Conservation (phyloP, 768 basidiomycete genomes). For the Xerocomellus amylosporus region DNA sequence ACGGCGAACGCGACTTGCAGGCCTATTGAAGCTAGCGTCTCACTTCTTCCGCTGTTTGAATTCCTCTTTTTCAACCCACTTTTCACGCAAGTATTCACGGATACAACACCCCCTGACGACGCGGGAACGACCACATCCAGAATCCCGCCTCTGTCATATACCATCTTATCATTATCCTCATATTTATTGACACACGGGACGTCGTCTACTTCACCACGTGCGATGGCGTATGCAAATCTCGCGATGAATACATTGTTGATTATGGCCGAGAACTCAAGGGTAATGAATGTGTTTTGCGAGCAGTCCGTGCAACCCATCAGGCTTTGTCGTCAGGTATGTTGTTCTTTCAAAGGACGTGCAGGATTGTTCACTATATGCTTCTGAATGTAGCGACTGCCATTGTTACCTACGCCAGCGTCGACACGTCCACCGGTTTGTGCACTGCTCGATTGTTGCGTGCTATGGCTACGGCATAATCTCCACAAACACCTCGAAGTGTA, state of each 20-base stretch:
- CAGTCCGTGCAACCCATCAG: constrained; percentile 43
- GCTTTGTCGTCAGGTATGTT: constrained; percentile 61
- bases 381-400: constrained; percentile 46
- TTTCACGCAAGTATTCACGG: constrained; percentile 49
- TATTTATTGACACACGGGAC: constrained; percentile 69
- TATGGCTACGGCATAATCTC: constrained; percentile 71
- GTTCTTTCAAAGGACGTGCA: background rate
- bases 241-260: constrained; percentile 52
- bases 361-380: background rate
- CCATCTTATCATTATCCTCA: constrained; percentile 56
- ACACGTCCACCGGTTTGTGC: constrained; percentile 52
- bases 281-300: constrained; percentile 46
- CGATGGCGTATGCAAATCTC: constrained; percentile 60
- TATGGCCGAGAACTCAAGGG: constrained; percentile 47
- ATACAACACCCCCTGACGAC: constrained; percentile 31
- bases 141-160: constrained; percentile 42
- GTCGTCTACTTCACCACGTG: constrained; percentile 54
- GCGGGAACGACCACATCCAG: constrained; percentile 21
- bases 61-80: constrained; percentile 49
- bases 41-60: constrained; percentile 61
- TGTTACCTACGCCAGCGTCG: constrained; percentile 40
- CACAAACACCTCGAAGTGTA: constrained; percentile 58
- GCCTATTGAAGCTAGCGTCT: constrained; percentile 58
- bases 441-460: constrained; percentile 62
- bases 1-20: constrained; percentile 33